These are phyloP conservation scores for Tothia fuscella DNA, from an alignment of 2,329 filamentous ascomycete species.

Conservation along the genomic window DNA sequence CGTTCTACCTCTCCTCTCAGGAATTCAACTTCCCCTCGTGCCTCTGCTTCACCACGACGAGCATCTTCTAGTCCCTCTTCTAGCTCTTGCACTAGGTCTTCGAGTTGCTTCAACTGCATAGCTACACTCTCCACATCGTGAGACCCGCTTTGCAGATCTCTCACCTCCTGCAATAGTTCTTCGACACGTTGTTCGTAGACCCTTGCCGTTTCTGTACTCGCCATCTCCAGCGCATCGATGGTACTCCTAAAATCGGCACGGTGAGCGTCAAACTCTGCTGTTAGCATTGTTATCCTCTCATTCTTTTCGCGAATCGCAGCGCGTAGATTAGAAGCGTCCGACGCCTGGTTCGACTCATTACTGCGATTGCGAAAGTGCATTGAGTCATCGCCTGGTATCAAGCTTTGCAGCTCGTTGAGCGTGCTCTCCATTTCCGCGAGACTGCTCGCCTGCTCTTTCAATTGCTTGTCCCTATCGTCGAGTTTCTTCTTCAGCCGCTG, in stretches of 20 bases:
- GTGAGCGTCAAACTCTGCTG: conserved; percentile 87
- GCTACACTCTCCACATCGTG: conserved; percentile 89
- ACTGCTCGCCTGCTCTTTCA: conserved; percentile 76
- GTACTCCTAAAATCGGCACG: conserved; percentile 93
- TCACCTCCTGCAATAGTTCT: conserved; percentile 70
- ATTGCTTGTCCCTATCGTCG: conserved; percentile 71
- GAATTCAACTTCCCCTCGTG: conserved; percentile 90
- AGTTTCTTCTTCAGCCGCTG: conserved; percentile 61
- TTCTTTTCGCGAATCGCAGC: conserved; percentile 87
- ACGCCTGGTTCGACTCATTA: conserved; percentile 42
- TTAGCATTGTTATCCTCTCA: conserved; percentile 87
- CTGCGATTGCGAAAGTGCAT: conserved; percentile 33
- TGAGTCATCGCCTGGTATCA: conserved; percentile 48
- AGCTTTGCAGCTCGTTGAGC: conserved; percentile 63
- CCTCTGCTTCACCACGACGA: conserved; percentile 85
- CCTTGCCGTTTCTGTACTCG: conserved; percentile 85
- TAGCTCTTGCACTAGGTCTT: conserved; percentile 90
- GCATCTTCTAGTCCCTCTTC: conserved; percentile 96
- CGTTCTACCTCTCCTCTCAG: conserved; percentile 88
- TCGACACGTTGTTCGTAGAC: conserved; percentile 93
- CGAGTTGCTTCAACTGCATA: conserved; percentile 82
- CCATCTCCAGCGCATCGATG: conserved; percentile 90
- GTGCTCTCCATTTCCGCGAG: conserved; percentile 84
- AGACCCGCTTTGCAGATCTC: conserved; percentile 68
- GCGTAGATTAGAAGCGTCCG: conserved; percentile 65